Percentiles rank a stretch among this genome's conserved stretches.
Conservation (phyloP, 768 basidiomycete species). For the Agrocybe chaxingu region DNA sequence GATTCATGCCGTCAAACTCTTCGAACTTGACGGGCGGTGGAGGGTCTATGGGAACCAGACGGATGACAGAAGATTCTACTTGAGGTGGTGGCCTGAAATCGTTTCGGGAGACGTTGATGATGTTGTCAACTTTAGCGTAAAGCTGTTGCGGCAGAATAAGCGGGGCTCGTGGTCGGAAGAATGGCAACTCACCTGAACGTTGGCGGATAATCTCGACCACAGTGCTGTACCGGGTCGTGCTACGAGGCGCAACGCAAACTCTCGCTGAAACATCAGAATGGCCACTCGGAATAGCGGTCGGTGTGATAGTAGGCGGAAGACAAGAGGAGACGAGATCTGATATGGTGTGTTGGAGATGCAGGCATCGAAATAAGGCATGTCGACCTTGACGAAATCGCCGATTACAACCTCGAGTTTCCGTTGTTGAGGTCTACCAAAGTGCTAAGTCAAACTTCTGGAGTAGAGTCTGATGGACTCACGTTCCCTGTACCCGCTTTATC, state of each 20-base stretch:
- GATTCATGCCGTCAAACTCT: constrained; percentile 93
- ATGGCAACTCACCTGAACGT: constrained; percentile 64
- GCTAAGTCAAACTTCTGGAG: background rate
- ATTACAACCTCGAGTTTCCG: constrained; percentile 93
- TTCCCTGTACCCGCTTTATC: constrained; percentile 96
- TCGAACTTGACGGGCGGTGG: constrained; percentile 95
- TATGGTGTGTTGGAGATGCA: constrained; percentile 99
- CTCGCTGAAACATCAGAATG: constrained; percentile 99
- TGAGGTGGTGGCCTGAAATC: constrained; percentile 95
- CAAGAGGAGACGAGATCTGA: constrained; percentile 96
- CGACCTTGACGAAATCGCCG: constrained; percentile 98
- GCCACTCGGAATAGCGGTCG: constrained; percentile 91
- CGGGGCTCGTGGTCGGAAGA: background rate
- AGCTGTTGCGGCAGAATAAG: constrained; percentile 35
- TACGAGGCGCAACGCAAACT: constrained; percentile 91
- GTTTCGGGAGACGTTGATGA: constrained; percentile 95
- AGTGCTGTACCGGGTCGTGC: constrained; percentile 79
- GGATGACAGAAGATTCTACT: constrained; percentile 91
- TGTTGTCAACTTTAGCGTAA: constrained; percentile 92
- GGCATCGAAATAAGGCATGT: constrained; percentile 96
- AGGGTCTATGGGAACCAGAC: constrained; percentile 89
- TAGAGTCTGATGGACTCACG: constrained; percentile 53
- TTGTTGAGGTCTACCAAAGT: constrained; percentile 76
- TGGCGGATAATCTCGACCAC: constrained; percentile 94
- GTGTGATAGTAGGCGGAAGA: constrained; percentile 95